Evolutionary conservation across 1,284 basidiomycete species (phyloP).

Genomic region (Ceratobasidium sp.): DNA sequence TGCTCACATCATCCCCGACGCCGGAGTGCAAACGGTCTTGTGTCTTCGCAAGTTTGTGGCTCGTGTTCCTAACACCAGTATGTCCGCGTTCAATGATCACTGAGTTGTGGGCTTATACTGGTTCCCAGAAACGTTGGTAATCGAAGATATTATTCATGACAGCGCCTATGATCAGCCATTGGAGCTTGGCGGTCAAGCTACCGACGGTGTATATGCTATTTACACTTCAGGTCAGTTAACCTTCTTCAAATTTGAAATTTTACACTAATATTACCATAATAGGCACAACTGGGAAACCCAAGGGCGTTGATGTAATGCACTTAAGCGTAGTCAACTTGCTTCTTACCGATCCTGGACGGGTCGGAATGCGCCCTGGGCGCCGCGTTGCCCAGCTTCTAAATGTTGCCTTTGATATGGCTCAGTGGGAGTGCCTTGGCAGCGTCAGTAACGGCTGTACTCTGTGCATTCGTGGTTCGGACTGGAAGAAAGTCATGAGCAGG

Average conservation of each 20-base stretch:
- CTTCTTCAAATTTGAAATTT: constrained; percentile 4
- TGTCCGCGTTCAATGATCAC: constrained; percentile 7
- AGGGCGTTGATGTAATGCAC: constrained; percentile 66
- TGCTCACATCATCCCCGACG: constrained; percentile 60
- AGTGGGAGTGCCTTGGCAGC: constrained; percentile 67
- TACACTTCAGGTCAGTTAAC: constrained; percentile 62
- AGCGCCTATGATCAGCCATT: constrained; percentile 48
- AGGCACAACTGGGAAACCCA: constrained; percentile 66
- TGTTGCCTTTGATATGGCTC: constrained; percentile 68
- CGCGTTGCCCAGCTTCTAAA: constrained; percentile 67
- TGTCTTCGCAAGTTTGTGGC: constrained; percentile 57
- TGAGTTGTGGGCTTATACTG: constrained; percentile 46
- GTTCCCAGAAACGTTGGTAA: constrained; percentile 43
- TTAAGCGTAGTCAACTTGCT: constrained; percentile 60
- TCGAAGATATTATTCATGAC: constrained; percentile 54
- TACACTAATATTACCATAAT: constrained; percentile 13
- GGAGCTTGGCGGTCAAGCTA: background rate
- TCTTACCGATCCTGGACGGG: constrained; percentile 56
- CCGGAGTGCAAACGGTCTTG: constrained; percentile 56
- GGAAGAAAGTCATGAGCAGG: constrained; percentile 60
- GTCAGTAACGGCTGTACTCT: constrained; percentile 64
- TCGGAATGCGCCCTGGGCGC: constrained; percentile 61
- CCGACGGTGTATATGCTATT: constrained; percentile 59
- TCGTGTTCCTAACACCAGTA: constrained; percentile 50
- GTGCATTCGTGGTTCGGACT: constrained; percentile 63